Conservation (phyloP, 192 early-diverging fungal genomes). For the Paraglomus occultum region DNA sequence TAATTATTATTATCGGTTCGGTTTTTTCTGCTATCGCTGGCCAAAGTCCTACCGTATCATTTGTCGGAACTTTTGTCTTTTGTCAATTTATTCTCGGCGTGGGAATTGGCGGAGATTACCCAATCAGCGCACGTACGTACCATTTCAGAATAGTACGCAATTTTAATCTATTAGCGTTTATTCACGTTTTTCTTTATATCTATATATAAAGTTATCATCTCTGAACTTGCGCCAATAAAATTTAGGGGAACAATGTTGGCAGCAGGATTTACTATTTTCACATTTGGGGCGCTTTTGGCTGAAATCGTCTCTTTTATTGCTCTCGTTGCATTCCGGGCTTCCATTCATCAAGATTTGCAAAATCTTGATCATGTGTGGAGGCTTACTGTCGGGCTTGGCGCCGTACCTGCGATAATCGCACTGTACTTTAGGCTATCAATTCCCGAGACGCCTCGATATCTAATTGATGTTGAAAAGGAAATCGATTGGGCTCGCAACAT, state of each 20-base stretch:
- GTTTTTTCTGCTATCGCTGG: conserved; percentile 75
- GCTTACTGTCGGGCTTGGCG: conserved; percentile 71
- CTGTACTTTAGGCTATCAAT: conserved; percentile 86
- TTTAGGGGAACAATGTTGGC: conserved; percentile 81
- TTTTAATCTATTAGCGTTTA: too few relatives aligned
- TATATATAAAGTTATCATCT: conserved; percentile 62
- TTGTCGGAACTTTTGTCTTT: conserved; percentile 63
- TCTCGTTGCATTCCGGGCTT: conserved; percentile 57
- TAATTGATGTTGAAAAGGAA: conserved; percentile 44
- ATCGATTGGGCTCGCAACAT: conserved; percentile 37
- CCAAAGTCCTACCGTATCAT: conserved; percentile 62
- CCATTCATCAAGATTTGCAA: conserved; percentile 54
- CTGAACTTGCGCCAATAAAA: conserved; percentile 76
- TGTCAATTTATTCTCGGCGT: conserved; percentile 92
- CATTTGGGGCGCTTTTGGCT: conserved; percentile 75
- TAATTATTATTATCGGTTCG: conserved; percentile 89
- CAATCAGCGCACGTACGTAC: conserved; percentile 43
- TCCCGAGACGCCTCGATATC: conserved; percentile 86
- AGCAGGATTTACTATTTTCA: conserved; percentile 85
- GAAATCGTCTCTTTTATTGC: conserved; percentile 65
- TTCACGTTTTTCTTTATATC: too few relatives aligned
- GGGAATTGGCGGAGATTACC: conserved; percentile 86
- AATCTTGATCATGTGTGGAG: conserved; percentile 87
- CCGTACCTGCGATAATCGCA: conserved; percentile 74
- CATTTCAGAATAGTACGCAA: too few relatives aligned